Conservation (phyloP, 306 rosid species). For the Rosa rugosa region DNA sequence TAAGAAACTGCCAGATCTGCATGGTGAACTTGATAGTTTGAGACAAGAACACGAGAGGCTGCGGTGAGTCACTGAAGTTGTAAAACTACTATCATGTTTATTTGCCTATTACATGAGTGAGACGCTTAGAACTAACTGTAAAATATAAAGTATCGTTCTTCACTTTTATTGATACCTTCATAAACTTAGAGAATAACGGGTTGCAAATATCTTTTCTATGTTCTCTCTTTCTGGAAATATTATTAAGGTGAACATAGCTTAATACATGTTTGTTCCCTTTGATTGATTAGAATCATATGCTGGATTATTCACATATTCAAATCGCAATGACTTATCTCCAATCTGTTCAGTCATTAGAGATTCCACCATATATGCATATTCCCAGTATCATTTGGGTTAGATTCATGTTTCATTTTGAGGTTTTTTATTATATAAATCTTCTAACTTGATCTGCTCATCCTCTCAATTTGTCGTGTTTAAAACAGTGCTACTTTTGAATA, state of each 20-base stretch:
- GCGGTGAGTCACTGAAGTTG: slow-evolving; percentile 51
- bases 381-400: background rate
- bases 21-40: slow-evolving; percentile 61
- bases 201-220: background rate
- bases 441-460: slow-evolving; percentile 26
- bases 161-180: background rate
- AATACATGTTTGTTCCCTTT: background rate
- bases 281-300: slow-evolving; percentile 27
- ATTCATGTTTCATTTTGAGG: background rate
- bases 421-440: background rate
- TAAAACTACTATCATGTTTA: slow-evolving; percentile 18
- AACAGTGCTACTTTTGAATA: slow-evolving; percentile 62
- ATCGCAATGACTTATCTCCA: background rate
- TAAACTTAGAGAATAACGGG: background rate
- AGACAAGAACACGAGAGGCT: slow-evolving; percentile 61
- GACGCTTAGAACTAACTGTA: slow-evolving; percentile 11
- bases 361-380: background rate
- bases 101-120: slow-evolving; percentile 7
- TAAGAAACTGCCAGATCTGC: slow-evolving; percentile 56
- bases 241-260: background rate
- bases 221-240: slow-evolving; percentile 6
- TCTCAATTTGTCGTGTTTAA: slow-evolving; percentile 22
- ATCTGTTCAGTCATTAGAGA: background rate
- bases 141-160: slow-evolving; percentile 15
- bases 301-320: slow-evolving; percentile 15